Base-by-base conservation (phyloP, 169 alveolate species). In the Cyclospora cayetanensis region DNA sequence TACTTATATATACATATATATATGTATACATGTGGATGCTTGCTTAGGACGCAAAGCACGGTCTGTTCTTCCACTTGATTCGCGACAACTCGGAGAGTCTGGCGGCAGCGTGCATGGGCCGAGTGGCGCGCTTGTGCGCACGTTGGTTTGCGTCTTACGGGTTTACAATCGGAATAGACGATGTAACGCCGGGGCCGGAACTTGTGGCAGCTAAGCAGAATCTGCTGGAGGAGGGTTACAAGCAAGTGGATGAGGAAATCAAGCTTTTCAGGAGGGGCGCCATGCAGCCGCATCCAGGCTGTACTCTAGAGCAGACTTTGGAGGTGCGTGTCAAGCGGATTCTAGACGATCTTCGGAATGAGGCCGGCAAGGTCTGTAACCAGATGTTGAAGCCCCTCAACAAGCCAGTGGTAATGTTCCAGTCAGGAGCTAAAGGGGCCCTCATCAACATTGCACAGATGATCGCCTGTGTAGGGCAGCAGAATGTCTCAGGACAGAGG, bases 381-480 rank as follows among this genome's bases (percentile, higher is more conserved):
- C 89, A 94, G n/a, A 93, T 95, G 60, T 96, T 99, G 34, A 97
- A 97, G 9, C 95, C 97, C 53, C 95, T 96, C 74, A 98, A 98
- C 93, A 95, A 98, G 88, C 99, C 99, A 5, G 95, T 98, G 53
- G 96, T 98, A 77, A 99, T 99, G 99, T 98, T 98, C 70, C 93
- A 97, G 39, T 98, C 99, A 29, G 99, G 99, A 9, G 98, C 99
- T n/a, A 99, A 99, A 91, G 99, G 99, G 7, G 97, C 98, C 42
- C 96, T 98, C 60, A 97, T 98, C 25, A 99, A 99, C 94, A 95
- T 99, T 68, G 98, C 99, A 42, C 99, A 99, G 94, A 99, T 99
- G 99, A 98, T 99, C 91, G 99, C 99, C 2, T 98, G 99, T 91
- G 99, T 98, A n/a, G 99, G 99, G 0, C 99, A 99, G 95, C 99